These are phyloP conservation scores for Botrytis cinerea DNA, from an alignment of 2,329 filamentous ascomycete genomes.

Conservation along the genomic window DNA sequence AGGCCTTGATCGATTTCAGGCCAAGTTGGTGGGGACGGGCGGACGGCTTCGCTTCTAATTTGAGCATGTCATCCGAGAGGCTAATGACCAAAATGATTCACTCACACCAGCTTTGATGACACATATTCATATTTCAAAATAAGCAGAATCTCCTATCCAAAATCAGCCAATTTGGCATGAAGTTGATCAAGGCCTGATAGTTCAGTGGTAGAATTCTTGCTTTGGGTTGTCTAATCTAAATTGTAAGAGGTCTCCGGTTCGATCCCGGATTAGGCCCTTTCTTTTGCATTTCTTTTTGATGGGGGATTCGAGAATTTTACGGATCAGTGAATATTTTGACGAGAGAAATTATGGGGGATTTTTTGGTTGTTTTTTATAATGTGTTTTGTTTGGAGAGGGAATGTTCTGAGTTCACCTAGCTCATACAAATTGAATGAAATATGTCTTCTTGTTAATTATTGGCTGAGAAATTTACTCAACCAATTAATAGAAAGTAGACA, in stretches of 20 bases:
- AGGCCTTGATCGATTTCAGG: neutral
- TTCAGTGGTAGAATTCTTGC: constrained; percentile 21
- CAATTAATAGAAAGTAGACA: no score
- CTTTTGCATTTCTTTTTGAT: neutral
- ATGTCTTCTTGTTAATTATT: neutral
- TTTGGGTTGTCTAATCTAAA: neutral
- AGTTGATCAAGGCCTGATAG: neutral
- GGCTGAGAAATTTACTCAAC: neutral
- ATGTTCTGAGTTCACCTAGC: no score
- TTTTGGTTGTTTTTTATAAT: neutral
- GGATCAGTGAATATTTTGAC: neutral
- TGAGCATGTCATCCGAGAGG: no score
- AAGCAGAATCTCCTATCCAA: rapidly evolving
- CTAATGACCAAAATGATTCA: no score
- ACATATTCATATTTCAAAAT: no score
- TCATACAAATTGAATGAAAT: no score
- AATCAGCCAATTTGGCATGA: neutral
- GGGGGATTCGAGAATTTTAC: neutral
- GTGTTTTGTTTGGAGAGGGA: rapidly evolving
- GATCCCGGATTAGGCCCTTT: constrained; percentile 15
- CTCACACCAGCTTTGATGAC: no score
- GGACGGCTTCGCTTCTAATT: no score
- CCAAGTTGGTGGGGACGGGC: no score
- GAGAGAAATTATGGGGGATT: neutral
- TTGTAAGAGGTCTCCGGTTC: constrained; percentile 20